Percentiles rank a stretch among this genome's conserved stretches.
phyloP scores from a whole-genome alignment of 2,329 filamentous ascomycete genomes.

The Alternaria sp. region DNA sequence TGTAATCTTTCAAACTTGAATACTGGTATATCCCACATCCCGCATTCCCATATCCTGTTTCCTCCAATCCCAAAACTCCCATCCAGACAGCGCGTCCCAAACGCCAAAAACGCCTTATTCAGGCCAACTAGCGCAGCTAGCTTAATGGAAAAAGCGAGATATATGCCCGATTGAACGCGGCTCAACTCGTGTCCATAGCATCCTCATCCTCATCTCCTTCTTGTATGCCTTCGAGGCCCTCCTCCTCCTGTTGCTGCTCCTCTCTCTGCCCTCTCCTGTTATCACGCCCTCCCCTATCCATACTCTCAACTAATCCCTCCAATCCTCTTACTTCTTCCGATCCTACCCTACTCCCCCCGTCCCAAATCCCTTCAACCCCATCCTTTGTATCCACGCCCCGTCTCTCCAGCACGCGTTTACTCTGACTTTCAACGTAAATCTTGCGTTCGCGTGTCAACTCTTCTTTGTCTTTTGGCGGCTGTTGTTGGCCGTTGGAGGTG shows the following conservation, averaged over 20 bases:
- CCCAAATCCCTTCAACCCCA: constrained; percentile 42
- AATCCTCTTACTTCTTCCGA: constrained; percentile 43
- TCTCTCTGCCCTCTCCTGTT: not conserved
- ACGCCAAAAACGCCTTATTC: no score
- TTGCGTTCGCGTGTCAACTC: constrained; percentile 71
- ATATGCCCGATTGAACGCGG: no score
- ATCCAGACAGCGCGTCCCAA: no score
- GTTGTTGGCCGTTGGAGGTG: no score
- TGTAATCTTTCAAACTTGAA: no score
- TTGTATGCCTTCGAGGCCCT: constrained; percentile 1
- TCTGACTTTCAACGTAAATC: constrained; percentile 83
- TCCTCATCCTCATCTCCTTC: constrained; percentile 17
- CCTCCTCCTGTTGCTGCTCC: constrained; percentile 4
- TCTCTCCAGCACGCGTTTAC: constrained; percentile 76
- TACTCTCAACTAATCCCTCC: constrained; percentile 32
- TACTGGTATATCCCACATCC: no score
- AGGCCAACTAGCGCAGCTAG: no score
- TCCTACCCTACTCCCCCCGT: constrained; percentile 29
- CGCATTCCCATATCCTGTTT: no score
- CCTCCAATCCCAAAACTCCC: no score
- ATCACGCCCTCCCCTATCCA: constrained; percentile 11
- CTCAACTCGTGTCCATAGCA: constrained; percentile 35
- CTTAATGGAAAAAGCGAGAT: no score
- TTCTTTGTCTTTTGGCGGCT: constrained; percentile 38
- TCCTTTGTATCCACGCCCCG: constrained; percentile 66